Evolutionary conservation across 495 filamentous ascomycete genomes (phyloP), one percentile per base, ranked within the genome.

Genomic region (Aspergillus bertholletiae): DNA sequence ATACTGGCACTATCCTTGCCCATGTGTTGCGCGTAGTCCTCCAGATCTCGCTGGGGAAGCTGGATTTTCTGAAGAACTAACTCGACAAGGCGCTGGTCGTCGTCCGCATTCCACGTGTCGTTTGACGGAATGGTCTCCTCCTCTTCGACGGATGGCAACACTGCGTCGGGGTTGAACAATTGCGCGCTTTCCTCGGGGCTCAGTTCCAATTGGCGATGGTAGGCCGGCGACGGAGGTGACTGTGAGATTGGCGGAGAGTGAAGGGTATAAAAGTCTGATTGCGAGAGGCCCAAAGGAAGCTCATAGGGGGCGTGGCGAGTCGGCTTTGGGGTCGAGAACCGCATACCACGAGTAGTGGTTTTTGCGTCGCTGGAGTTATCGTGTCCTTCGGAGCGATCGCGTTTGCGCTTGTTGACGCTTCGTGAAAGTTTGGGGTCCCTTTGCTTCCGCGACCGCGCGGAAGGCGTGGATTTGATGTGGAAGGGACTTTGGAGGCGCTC

Each of bases 41-140:
- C 85, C 89, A 87, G 91, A 53, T 92, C 87, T 49, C 75, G 80
- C 66, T 84, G 85, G 39, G 81, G 83, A 22, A 92, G 81, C 56
- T 82, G 82, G 46, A 91, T 79, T 63, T 90, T 92, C 62, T 87
- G 84, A 2, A 92, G 74, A 28, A 92, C 87, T 24, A 90, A 72
- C 62, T 89, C 82, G 22, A 92, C 81, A 5, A 93, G 74, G 21
- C 84, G 78, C 48, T 85, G 74, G 66, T 92, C 88, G 58, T 91
- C 85, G 46, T 86, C 83, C 5, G 77, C 73, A 35, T 82, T 80
- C 88, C 87, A 90, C 13, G 63, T 60, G 22, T 77, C 75, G 49
- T 82, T 72, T 18, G 20, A 43, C 7, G n/a, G 11, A 3, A 49
- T 27, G 7, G 51, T 24, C 34, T 73, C 51, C 46, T 72, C 48